phyloP scores from a whole-genome alignment of 768 basidiomycete species.

The Cystofilobasidium macerans region DNA sequence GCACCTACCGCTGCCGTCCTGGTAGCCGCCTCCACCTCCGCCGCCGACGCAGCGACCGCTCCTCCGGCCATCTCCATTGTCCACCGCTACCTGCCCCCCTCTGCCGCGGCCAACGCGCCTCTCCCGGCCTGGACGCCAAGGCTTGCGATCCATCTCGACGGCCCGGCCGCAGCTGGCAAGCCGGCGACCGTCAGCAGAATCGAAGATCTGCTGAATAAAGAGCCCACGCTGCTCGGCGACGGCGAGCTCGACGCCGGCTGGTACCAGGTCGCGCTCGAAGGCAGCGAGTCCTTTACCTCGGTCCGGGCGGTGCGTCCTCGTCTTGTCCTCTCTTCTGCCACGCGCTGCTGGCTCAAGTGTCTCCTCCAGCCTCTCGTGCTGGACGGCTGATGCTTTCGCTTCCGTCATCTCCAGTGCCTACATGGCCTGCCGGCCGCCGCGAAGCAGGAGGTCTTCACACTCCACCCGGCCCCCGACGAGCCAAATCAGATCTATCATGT shows the following conservation, averaged over 20 bases:
- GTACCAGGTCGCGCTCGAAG: constrained; percentile 1
- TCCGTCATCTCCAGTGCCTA: background rate
- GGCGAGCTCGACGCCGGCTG: background rate
- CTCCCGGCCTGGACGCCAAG: background rate
- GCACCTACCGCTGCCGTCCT: background rate
- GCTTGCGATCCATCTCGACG: background rate
- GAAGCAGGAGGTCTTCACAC: background rate
- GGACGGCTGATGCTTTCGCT: background rate
- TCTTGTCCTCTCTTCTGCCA: background rate
- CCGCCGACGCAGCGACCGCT: background rate
- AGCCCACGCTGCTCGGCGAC: background rate
- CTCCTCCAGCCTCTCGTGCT: background rate
- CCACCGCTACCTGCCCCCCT: background rate
- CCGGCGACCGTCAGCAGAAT: background rate
- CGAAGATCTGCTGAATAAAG: background rate
- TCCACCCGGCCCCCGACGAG: background rate
- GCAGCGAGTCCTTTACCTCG: background rate
- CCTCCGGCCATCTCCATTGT: background rate
- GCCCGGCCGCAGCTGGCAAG: background rate
- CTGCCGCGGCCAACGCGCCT: background rate
- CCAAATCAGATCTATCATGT: background rate
- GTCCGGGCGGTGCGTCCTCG: background rate
- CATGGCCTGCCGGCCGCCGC: background rate
- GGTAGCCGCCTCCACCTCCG: background rate
- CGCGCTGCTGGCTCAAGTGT: background rate